phyloP scores from a whole-genome alignment of 2,329 filamentous ascomycete species.

The Ophiostoma fasciatum region DNA sequence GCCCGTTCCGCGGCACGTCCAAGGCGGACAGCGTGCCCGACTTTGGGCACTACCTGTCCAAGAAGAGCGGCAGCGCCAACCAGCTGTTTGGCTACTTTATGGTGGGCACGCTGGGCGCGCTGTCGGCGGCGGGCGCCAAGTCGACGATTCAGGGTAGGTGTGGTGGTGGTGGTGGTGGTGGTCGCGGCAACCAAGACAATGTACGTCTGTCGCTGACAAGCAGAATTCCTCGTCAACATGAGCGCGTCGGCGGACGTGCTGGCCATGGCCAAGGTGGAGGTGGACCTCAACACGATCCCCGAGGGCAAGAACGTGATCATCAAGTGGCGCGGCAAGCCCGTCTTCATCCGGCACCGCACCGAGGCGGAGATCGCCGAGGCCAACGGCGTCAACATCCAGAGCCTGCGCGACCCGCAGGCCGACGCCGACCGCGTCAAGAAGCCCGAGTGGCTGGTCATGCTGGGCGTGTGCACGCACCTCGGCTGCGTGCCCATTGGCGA shows the following conservation, averaged over 20 bases:
- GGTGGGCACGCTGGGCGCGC: conserved; percentile 87
- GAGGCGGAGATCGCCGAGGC: conserved; percentile 86
- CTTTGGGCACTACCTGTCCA: conserved; percentile 77
- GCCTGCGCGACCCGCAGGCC: conserved; percentile 78
- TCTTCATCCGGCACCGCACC: conserved; percentile 99
- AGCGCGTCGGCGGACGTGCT: conserved; percentile 95
- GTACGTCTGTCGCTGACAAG: not conserved
- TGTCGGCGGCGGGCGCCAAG: conserved; percentile 90
- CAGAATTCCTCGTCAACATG: conserved; percentile 99
- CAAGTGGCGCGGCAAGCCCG: conserved; percentile 99
- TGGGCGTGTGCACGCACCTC: conserved; percentile 98
- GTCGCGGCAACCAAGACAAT: too few species aligned
- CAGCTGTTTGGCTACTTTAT: conserved; percentile 96
- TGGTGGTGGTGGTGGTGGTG: too few species aligned
- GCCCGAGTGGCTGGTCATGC: conserved; percentile 97
- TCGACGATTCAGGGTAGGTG: conserved; percentile 89
- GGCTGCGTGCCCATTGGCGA: conserved; percentile 99
- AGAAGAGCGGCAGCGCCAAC: conserved; percentile 53
- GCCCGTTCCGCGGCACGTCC: conserved; percentile 46
- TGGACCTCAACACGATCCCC: conserved; percentile 80
- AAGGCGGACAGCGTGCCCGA: conserved; percentile 62
- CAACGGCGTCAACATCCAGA: conserved; percentile 69
- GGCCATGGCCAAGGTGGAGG: conserved; percentile 98
- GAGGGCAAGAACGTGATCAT: conserved; percentile 99
- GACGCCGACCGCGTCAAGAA: conserved; percentile 93